Percentiles rank a stretch among this genome's conserved stretches.
Evolutionary conservation across 2,329 filamentous ascomycete species (phyloP).

Genomic region (Beauveria pseudobassiana): DNA sequence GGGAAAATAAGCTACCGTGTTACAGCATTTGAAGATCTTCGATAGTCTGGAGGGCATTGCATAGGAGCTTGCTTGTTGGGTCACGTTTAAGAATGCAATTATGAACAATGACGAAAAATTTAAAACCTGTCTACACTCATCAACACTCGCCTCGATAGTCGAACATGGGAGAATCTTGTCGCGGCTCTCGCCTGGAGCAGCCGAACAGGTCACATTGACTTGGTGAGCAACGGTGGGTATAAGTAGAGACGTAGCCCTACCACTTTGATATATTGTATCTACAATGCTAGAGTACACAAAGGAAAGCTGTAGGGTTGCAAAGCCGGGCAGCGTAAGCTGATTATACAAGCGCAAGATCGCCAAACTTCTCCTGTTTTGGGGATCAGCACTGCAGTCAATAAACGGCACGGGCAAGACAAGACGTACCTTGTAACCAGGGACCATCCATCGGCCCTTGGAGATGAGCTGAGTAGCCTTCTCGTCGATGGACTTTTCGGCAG

Average conservation of each 20-base stretch:
- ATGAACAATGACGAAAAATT: not conserved
- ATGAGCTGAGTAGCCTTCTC: slow-evolving; percentile 93
- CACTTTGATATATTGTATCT: slow-evolving; percentile 45
- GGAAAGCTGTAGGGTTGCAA: slow-evolving; percentile 33
- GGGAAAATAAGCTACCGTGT: not conserved
- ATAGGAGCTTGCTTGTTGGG: slow-evolving; percentile 2
- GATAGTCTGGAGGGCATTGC: not conserved
- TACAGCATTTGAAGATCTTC: not conserved
- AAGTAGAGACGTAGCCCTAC: slow-evolving; percentile 26
- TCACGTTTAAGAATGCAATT: not conserved
- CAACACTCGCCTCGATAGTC: not conserved
- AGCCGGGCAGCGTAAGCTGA: slow-evolving; percentile 29
- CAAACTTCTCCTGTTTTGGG: slow-evolving; percentile 82
- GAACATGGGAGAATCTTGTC: no score
- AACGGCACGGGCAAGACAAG: not conserved
- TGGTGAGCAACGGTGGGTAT: slow-evolving; percentile 15
- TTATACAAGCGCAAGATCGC: slow-evolving; percentile 92
- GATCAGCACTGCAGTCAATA: slow-evolving; percentile 35
- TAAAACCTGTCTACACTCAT: not conserved
- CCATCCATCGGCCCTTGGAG: slow-evolving; percentile 95
- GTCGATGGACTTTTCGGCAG: slow-evolving; percentile 93
- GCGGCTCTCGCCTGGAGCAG: not conserved
- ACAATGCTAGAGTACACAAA: slow-evolving; percentile 65
- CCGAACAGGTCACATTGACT: not conserved
- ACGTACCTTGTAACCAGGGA: slow-evolving; percentile 96